Evolutionary conservation across 208 protist genomes (phyloP).

Genomic region (Leishmania aethiopica): DNA sequence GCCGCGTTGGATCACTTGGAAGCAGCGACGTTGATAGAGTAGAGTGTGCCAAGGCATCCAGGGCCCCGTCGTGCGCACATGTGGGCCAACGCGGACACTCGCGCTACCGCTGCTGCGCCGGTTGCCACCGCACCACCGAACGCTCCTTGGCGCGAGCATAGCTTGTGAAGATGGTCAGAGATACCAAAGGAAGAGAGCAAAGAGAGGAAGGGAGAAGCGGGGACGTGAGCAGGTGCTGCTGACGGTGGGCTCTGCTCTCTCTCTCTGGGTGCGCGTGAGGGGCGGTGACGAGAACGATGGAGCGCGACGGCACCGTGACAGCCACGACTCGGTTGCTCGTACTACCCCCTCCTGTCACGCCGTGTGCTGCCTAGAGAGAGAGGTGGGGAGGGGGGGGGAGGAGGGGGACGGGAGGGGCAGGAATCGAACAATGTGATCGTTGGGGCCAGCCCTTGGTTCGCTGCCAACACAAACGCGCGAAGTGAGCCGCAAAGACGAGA

Average conservation of each 20-base stretch:
- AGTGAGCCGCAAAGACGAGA: neutral
- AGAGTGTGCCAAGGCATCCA: neutral
- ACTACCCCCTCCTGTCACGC: neutral
- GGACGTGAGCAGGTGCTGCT: neutral
- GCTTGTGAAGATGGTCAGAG: neutral
- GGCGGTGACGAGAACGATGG: neutral
- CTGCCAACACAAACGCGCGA: neutral
- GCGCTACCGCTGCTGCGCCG: neutral
- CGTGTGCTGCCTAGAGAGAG: neutral
- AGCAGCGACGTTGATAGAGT: slow-evolving; percentile 11
- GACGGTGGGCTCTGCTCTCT: neutral
- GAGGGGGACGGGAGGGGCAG: neutral
- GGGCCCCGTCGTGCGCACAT: neutral
- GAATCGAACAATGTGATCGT: neutral
- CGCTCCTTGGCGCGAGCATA: neutral
- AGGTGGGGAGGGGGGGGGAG: neutral
- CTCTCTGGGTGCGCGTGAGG: neutral
- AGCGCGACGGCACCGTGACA: neutral
- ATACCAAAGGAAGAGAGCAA: neutral
- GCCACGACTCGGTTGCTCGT: neutral
- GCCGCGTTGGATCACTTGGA: slow-evolving; percentile 68
- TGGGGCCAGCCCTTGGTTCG: neutral
- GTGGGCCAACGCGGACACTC: neutral
- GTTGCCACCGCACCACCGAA: neutral
- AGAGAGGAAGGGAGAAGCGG: neutral